These are phyloP conservation scores for Papiliotrema terrestris DNA, from an alignment of 1,284 basidiomycete species.

Conservation along the genomic window DNA sequence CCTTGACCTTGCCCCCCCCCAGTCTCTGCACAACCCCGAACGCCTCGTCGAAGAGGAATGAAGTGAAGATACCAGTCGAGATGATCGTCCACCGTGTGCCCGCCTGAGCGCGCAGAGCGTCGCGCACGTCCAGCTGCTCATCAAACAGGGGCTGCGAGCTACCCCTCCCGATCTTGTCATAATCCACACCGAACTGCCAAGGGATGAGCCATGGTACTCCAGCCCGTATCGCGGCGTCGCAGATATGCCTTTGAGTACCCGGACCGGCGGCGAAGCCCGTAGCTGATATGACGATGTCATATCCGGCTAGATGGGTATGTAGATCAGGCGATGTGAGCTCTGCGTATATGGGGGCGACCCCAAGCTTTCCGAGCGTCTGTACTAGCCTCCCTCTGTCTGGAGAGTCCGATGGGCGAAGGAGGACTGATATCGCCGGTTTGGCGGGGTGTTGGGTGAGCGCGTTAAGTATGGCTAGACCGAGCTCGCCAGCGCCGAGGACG, in stretches of 20 bases:
- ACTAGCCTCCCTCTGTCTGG: neutral
- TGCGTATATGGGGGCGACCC: neutral
- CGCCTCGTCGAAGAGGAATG: slow-evolving; percentile 37
- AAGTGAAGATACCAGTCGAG: slow-evolving; percentile 47
- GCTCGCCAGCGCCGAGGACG: slow-evolving; percentile 43
- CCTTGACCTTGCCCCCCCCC: slow-evolving; percentile 4
- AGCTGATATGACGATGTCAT: slow-evolving; percentile 23
- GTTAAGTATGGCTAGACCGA: slow-evolving; percentile 27
- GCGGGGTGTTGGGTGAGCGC: slow-evolving; percentile 9
- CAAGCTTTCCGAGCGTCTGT: neutral
- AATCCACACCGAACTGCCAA: slow-evolving; percentile 50
- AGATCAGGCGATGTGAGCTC: neutral
- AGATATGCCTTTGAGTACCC: slow-evolving; percentile 36
- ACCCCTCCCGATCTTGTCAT: slow-evolving; percentile 43
- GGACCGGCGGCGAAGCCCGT: slow-evolving; percentile 37
- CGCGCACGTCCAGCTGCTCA: slow-evolving; percentile 47
- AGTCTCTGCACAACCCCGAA: slow-evolving; percentile 39
- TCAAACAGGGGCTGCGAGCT: slow-evolving; percentile 44
- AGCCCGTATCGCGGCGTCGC: slow-evolving; percentile 34
- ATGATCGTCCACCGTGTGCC: slow-evolving; percentile 40
- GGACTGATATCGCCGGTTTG: slow-evolving; percentile 7
- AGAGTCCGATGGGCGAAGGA: slow-evolving; percentile 12
- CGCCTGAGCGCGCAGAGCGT: slow-evolving; percentile 33
- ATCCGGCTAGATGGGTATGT: slow-evolving; percentile 14
- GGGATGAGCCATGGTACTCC: slow-evolving; percentile 36